These are phyloP conservation scores for Penicillium tannophilum DNA, from an alignment of 495 filamentous ascomycete species.

Conservation along the genomic window DNA sequence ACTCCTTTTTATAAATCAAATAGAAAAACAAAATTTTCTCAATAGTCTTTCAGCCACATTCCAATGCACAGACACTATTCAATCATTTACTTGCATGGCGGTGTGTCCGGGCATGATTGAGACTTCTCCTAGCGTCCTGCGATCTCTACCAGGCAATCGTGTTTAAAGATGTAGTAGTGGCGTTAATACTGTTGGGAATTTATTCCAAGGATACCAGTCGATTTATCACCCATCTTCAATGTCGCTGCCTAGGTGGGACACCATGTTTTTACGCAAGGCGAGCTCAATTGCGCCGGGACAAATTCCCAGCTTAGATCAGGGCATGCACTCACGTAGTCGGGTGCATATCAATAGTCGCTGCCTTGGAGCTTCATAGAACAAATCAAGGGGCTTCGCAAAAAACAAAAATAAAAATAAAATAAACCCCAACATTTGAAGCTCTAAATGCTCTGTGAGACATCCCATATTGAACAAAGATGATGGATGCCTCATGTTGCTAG, in stretches of 20 bases:
- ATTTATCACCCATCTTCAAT: no score
- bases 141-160: neutral
- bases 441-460: no score
- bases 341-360: neutral
- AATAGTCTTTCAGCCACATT: slow-evolving; percentile 8
- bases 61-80: neutral
- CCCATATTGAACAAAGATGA: no score
- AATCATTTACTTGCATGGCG: neutral
- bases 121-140: slow-evolving; percentile 7
- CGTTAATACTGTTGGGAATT: neutral
- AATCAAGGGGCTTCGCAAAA: neutral
- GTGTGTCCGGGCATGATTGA: neutral
- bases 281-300: neutral
- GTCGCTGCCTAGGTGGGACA: no score
- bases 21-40: neutral
- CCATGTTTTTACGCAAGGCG: no score
- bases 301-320: neutral
- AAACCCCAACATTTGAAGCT: no score
- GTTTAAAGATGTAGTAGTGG: neutral
- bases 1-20: neutral
- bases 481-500: no score
- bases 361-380: neutral
- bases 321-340: neutral
- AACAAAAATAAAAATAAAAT: no score
- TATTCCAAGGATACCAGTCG: no score